A percentile compares a stretch with the other conserved stretches of the same genome.
Conservation (phyloP, 1,139 yeast species). For the Geotrichum restrictum region DNA sequence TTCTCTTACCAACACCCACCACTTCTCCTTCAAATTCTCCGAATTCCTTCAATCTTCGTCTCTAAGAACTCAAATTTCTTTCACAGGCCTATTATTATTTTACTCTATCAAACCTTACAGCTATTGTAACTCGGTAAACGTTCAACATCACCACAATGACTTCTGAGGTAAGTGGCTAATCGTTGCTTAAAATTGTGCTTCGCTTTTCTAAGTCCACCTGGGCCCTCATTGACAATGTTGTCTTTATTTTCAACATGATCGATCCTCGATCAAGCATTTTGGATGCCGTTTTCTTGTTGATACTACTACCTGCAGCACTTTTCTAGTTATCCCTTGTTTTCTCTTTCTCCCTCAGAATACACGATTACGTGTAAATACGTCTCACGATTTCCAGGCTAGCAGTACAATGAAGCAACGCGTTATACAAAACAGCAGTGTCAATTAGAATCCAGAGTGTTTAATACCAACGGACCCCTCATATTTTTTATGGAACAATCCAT, state of each 20-base stretch:
- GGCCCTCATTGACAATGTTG: background rate
- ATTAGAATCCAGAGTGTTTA: background rate
- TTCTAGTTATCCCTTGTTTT: too few relatives aligned
- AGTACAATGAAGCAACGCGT: too few relatives aligned
- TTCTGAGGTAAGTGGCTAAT: conserved; percentile 16
- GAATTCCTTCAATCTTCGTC: background rate
- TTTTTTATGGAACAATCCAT: background rate
- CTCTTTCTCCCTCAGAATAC: too few relatives aligned
- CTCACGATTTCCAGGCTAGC: too few relatives aligned
- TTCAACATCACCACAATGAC: conserved; percentile 7
- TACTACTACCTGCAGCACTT: background rate
- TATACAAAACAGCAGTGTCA: too few relatives aligned
- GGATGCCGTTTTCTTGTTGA: too few relatives aligned
- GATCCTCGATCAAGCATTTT: too few relatives aligned
- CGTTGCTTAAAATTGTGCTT: background rate
- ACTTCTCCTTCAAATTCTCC: background rate
- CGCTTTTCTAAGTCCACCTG: too few relatives aligned
- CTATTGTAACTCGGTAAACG: background rate
- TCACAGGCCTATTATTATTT: background rate
- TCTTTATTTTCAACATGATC: background rate
- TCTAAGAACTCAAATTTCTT: background rate
- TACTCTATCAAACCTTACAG: background rate
- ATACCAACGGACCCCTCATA: background rate
- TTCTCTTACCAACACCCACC: background rate
- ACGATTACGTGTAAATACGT: too few relatives aligned